phyloP scores from a whole-genome alignment of 495 filamentous ascomycete species.

The Clavariopsis aquatica region DNA sequence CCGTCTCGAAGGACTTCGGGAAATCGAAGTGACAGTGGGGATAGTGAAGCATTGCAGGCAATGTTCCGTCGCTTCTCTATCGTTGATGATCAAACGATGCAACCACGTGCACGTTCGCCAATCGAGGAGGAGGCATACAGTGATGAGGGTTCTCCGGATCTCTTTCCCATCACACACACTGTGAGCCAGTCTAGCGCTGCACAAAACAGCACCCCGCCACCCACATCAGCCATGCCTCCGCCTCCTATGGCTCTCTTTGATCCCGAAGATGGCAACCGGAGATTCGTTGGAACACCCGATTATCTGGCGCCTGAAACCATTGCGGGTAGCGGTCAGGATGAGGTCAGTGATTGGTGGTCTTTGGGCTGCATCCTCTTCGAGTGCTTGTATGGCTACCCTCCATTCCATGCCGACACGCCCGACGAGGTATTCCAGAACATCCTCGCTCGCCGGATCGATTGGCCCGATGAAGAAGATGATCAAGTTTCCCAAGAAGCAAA shows the following conservation, averaged over 20 bases:
- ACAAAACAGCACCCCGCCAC: constrained; percentile 61
- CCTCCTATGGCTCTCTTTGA: constrained; percentile 96
- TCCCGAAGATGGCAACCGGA: constrained; percentile 86
- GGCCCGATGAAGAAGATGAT: constrained; percentile 70
- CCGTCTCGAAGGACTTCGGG: constrained; percentile 77
- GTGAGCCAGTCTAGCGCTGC: constrained; percentile 46
- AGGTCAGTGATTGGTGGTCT: constrained; percentile 99
- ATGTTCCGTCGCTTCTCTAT: constrained; percentile 85
- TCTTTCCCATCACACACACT: constrained; percentile 62
- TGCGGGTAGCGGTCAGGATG: constrained; percentile 89
- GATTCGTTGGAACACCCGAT: constrained; percentile 95
- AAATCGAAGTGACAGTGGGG: constrained; percentile 87
- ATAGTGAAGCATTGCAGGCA: constrained; percentile 78
- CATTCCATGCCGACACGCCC: constrained; percentile 87
- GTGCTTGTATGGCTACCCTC: constrained; percentile 87
- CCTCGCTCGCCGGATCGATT: constrained; percentile 80
- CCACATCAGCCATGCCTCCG: constrained; percentile 74
- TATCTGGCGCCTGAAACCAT: constrained; percentile 98
- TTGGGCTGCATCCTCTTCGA: constrained; percentile 97
- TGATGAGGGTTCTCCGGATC: constrained; percentile 68
- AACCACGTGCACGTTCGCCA: constrained; percentile 47
- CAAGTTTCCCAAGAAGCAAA: constrained; percentile 75
- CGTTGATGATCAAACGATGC: constrained; percentile 57
- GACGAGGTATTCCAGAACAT: constrained; percentile 98
- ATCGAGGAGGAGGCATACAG: constrained; percentile 73